Conservation (phyloP, 2,329 filamentous ascomycete species). For the Penicillium brasilianum region DNA sequence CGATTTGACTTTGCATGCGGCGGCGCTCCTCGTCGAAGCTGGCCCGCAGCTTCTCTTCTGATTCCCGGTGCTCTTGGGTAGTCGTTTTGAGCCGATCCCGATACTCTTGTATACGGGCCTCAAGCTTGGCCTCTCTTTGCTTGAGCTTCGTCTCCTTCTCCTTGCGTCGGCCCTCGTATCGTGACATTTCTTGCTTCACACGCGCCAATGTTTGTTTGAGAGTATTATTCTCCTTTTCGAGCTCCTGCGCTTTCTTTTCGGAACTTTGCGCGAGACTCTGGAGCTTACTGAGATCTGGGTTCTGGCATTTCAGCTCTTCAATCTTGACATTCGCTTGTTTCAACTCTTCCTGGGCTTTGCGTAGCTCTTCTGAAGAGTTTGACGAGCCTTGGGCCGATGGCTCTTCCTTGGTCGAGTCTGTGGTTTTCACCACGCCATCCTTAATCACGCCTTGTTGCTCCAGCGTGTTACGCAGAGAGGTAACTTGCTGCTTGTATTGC, state of each 20-base stretch:
- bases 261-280: conserved; percentile 44
- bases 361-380: conserved; percentile 34
- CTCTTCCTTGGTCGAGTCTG: conserved; percentile 30
- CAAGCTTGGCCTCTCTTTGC: conserved; percentile 46
- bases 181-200: conserved; percentile 42
- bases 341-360: conserved; percentile 41
- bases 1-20: conserved; percentile 47
- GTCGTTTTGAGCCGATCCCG: conserved; percentile 44
- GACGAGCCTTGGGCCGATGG: conserved; percentile 23
- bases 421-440: conserved; percentile 28
- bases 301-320: conserved; percentile 39
- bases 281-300: conserved; percentile 42
- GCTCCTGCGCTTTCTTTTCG: conserved; percentile 47
- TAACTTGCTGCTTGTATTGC: conserved; percentile 51
- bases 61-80: conserved; percentile 43
- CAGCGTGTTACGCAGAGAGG: conserved; percentile 42
- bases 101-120: conserved; percentile 47
- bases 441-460: conserved; percentile 48
- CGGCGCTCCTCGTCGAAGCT: conserved; percentile 45
- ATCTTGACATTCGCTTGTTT: conserved; percentile 43
- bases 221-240: conserved; percentile 48
- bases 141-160: conserved; percentile 50
- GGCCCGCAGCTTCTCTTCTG: conserved; percentile 42
- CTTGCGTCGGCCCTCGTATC: conserved; percentile 41
- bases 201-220: conserved; percentile 49